Conservation (phyloP, 2,329 filamentous ascomycete genomes). For the Alternaria alternata region DNA sequence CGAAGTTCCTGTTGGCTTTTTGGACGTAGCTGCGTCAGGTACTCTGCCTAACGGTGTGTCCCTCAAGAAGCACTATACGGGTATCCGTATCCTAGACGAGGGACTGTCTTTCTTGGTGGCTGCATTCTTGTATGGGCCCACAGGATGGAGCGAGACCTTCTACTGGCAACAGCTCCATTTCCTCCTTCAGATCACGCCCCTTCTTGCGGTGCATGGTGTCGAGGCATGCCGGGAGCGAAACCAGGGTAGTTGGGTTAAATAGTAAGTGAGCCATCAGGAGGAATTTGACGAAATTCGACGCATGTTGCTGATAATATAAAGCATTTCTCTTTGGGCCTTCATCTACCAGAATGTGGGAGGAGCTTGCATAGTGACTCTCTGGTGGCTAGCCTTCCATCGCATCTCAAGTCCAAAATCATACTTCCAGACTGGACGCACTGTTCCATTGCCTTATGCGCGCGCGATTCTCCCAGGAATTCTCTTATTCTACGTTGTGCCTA, state of each 20-base stretch:
- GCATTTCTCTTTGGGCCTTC: conserved; percentile 19
- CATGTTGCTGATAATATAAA: not conserved
- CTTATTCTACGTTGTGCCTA: conserved; percentile 22
- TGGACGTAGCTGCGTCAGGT: conserved; percentile 3
- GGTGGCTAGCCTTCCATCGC: conserved; percentile 21
- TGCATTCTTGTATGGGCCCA: conserved; percentile 22
- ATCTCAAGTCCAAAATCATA: conserved; percentile 21
- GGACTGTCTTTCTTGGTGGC: conserved; percentile 19
- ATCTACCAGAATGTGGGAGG: conserved; percentile 27
- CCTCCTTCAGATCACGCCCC: conserved; percentile 12
- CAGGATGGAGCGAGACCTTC: conserved; percentile 20
- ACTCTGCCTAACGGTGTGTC: conserved; percentile 19
- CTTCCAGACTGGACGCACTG: conserved; percentile 21
- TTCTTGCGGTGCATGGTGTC: conserved; percentile 21
- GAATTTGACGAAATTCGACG: not conserved
- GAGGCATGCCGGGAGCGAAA: conserved; percentile 29
- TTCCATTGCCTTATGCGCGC: conserved; percentile 24
- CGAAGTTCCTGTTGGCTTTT: conserved; percentile 15
- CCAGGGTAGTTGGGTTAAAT: conserved; percentile 25
- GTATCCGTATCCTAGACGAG: conserved; percentile 18
- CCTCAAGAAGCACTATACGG: conserved; percentile 25
- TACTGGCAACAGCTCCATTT: conserved; percentile 32
- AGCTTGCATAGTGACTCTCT: conserved; percentile 21
- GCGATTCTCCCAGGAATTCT: conserved; percentile 20
- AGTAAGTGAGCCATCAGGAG: conserved; percentile 12